Base-by-base conservation (phyloP, 805 yeast species). In the Ogataea salicorniae region DNA sequence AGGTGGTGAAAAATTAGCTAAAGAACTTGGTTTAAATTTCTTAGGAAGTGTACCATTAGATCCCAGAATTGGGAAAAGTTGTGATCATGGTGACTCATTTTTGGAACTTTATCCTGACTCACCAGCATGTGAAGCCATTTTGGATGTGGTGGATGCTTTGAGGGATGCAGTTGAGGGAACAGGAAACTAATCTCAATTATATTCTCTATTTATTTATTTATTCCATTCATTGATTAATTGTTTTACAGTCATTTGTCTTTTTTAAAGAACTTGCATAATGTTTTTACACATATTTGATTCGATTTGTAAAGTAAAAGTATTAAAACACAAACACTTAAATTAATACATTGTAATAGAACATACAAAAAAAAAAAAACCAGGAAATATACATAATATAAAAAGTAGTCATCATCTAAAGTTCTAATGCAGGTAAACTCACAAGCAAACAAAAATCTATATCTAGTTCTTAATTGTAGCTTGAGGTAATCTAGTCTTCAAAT, bases 41-140 rank as follows among this genome's bases (percentile, higher is more conserved):
- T 71, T 94, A 47, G 99, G 99, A 0, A 76, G 89, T 11, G 97
- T 94, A 2, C 99, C 99, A 0, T 73, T 94, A 39, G 99, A 94
- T 68, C 98, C 99, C 14, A 74, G 98, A 51, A 89, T 94, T 17
- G 98, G 98, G 0, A 77, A 75, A 57, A 76, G 90, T 39, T 90
- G 97, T 66, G 99, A 94, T 62, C 57, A 71, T 20, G 99, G 99
- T 17, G 84, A 79, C 55, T 81, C 87, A 50, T 94, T 92, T 65
- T 71, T 89, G 48, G 97, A 90, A 55, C 69, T 73, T 46, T 83
- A 83, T 58, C 92, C 96, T 0, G 97, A 91, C 50, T 87, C 96
- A 4, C 98, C 99, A 0, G 96, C 98, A 0, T 79, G 96, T 2
- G 75, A 76, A 2, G 96, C 97, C 0, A 83, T 94, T 46, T 65